Evolutionary conservation across 768 basidiomycete species (phyloP).

Genomic region (Coprinopsis strossmayeri): DNA sequence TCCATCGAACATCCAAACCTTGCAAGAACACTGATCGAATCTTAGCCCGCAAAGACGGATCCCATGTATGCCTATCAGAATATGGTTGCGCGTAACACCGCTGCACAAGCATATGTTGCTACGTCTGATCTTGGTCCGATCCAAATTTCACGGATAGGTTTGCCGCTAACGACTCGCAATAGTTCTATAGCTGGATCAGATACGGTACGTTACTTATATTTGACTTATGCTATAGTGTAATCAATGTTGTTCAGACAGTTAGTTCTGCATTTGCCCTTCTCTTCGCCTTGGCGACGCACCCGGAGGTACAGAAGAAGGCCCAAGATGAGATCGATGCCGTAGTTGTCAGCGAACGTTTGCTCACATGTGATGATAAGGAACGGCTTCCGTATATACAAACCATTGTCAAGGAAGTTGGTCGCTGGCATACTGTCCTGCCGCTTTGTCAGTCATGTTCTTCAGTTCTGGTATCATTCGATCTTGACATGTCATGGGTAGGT

Average conservation of each 20-base stretch:
- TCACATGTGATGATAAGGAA: slow-evolving; percentile 9
- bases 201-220: too few species aligned
- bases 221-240: neutral
- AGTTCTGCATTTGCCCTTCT: neutral
- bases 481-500: slow-evolving; percentile 11
- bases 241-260: neutral
- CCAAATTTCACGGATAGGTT: too few species aligned
- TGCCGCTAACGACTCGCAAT: too few species aligned
- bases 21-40: neutral
- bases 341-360: slow-evolving; percentile 11
- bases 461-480: neutral
- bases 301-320: slow-evolving; percentile 13
- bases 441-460: slow-evolving; percentile 11
- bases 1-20: neutral
- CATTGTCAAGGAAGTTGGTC: slow-evolving; percentile 24
- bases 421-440: slow-evolving; percentile 17
- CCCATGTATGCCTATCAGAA: neutral
- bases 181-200: too few species aligned
- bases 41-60: neutral
- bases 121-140: too few species aligned
- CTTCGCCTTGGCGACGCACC: slow-evolving; percentile 12
- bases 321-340: slow-evolving; percentile 15
- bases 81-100: slow-evolving; percentile 1
- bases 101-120: slow-evolving; percentile 7
- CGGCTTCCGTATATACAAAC: slow-evolving; percentile 30